Percentiles rank a stretch among this genome's conserved stretches.
These are phyloP conservation scores for Blakeslea trispora DNA, from an alignment of 371 early-diverging fungal species.

Conservation along the genomic window DNA sequence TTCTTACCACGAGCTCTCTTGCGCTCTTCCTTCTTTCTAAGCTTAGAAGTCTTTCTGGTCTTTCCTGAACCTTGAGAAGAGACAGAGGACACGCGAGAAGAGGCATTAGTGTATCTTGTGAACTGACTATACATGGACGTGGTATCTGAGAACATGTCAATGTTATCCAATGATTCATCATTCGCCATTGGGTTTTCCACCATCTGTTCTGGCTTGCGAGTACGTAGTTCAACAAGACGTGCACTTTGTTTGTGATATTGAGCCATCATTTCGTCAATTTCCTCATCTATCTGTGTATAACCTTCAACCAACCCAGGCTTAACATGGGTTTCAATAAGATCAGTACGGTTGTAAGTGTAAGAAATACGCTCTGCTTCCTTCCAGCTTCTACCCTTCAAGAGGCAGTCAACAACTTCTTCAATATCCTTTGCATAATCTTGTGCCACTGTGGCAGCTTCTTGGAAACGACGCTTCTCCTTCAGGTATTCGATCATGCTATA, in stretches of 20 bases:
- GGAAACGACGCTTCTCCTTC: conserved; percentile 56
- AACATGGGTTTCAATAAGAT: conserved; percentile 76
- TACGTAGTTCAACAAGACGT: conserved; percentile 60
- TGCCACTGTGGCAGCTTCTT: conserved; percentile 64
- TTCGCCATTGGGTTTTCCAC: conserved; percentile 42
- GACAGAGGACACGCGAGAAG: conserved; percentile 57
- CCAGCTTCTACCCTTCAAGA: conserved; percentile 72
- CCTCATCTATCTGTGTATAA: conserved; percentile 62
- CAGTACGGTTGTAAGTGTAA: conserved; percentile 55
- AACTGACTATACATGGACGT: conserved; percentile 89
- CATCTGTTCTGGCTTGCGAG: conserved; percentile 40
- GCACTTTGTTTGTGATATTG: conserved; percentile 70
- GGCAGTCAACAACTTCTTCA: conserved; percentile 64
- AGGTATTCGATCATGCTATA: conserved; percentile 54
- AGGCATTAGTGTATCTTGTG: conserved; percentile 71
- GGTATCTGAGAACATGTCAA: conserved; percentile 94
- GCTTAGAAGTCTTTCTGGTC: conserved; percentile 71
- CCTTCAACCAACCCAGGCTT: conserved; percentile 74
- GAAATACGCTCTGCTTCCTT: conserved; percentile 69
- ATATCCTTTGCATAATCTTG: conserved; percentile 70
- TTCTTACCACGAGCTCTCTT: conserved; percentile 85
- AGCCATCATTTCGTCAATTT: conserved; percentile 70
- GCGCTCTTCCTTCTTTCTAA: conserved; percentile 69
- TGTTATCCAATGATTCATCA: conserved; percentile 72
- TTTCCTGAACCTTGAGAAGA: conserved; percentile 39